phyloP scores from a whole-genome alignment of 345 rosid genomes.

The Euphorbia tirucalli region DNA sequence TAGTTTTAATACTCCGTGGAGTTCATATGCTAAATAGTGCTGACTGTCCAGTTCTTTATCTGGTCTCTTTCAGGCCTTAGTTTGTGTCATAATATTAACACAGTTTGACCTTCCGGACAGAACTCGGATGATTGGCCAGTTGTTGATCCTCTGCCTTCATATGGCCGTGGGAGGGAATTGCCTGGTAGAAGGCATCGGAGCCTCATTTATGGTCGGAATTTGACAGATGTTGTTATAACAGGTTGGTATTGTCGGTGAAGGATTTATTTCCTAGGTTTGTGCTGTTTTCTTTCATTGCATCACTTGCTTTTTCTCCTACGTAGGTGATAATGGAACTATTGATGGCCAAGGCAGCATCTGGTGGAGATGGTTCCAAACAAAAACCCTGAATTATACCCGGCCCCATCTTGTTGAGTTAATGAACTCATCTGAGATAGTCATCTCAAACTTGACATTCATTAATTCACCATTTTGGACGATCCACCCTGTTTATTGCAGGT shows the following conservation, averaged over 20 bases:
- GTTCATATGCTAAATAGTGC: constrained; percentile 9
- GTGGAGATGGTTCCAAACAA: constrained; percentile 80
- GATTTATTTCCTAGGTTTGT: background rate
- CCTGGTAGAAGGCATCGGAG: constrained; percentile 88
- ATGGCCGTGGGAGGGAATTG: constrained; percentile 92
- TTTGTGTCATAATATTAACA: constrained; percentile 17
- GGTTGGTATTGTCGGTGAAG: constrained; percentile 43
- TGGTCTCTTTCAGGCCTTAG: background rate
- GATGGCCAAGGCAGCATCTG: constrained; percentile 94
- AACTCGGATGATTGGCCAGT: constrained; percentile 82
- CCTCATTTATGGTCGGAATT: constrained; percentile 82
- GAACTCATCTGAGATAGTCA: constrained; percentile 72
- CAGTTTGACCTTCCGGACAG: constrained; percentile 37
- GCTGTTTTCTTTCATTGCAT: constrained; percentile 19
- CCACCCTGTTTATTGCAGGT: constrained; percentile 99
- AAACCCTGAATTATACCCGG: constrained; percentile 76
- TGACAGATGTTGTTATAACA: constrained; percentile 89
- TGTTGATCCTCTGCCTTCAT: constrained; percentile 92
- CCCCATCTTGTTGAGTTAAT: constrained; percentile 95
- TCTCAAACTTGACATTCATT: constrained; percentile 84
- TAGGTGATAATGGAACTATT: constrained; percentile 91
- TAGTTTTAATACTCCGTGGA: constrained; percentile 9
- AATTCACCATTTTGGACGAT: constrained; percentile 97
- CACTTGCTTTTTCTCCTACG: constrained; percentile 15
- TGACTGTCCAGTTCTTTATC: constrained; percentile 5